phyloP scores from a whole-genome alignment of 2,329 filamentous ascomycete species.

The Alternaria brassicicola region DNA sequence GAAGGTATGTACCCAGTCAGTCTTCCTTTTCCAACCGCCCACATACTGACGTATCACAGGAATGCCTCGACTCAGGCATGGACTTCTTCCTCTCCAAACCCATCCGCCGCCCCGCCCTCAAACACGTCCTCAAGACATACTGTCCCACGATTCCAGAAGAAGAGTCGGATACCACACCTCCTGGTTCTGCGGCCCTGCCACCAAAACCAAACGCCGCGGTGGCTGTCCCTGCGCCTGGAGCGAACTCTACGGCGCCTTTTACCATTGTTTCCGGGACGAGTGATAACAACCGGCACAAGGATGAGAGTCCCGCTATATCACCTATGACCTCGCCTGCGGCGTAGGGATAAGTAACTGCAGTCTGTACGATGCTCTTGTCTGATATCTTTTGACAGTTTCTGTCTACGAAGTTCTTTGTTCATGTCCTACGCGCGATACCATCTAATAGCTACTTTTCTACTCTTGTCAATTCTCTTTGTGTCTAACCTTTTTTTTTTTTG shows the following conservation, averaged over 20 bases:
- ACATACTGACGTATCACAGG: conserved; percentile 33
- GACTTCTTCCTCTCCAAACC: conserved; percentile 81
- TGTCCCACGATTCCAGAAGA: conserved; percentile 83
- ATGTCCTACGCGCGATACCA: not conserved
- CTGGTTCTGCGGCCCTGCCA: not conserved
- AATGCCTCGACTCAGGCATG: conserved; percentile 83
- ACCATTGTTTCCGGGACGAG: conserved; percentile 8
- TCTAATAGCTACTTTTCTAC: conserved; percentile 3
- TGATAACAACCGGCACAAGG: not conserved
- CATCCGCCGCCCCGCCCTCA: conserved; percentile 82
- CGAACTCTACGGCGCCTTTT: conserved; percentile 10
- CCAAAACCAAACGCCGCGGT: conserved; percentile 17
- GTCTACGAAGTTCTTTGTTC: not conserved
- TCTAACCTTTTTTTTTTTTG: not conserved
- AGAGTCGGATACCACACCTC: conserved; percentile 40
- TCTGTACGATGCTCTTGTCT: not conserved
- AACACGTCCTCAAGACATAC: conserved; percentile 80
- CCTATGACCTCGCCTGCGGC: conserved; percentile 19
- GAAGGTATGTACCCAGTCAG: conserved; percentile 65
- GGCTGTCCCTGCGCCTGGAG: not conserved
- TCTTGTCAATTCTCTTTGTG: not conserved
- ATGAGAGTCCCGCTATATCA: conserved; percentile 20
- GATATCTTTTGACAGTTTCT: not conserved
- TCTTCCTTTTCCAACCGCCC: not conserved
- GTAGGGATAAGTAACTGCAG: not conserved